Percentiles rank a stretch among this genome's conserved stretches.
Evolutionary conservation across 75 land plant species (phyloP).

Genomic region (Sequoia sempervirens): DNA sequence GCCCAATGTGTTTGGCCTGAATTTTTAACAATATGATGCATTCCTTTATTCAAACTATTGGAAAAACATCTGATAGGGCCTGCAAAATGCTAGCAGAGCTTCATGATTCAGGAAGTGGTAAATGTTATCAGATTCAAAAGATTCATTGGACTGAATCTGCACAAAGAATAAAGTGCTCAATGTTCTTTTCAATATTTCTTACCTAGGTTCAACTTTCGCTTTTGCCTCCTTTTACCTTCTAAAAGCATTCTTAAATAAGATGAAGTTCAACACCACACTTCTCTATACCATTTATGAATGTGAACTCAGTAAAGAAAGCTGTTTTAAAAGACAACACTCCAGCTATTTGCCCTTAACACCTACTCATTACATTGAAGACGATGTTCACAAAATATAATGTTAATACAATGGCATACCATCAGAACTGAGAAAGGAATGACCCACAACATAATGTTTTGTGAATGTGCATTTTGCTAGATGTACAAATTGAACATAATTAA

Average conservation of each 20-base stretch:
- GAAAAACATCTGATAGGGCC: neutral
- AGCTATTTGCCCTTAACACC: neutral
- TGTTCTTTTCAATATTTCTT: too few species aligned
- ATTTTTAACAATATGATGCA: neutral
- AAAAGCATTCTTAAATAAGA: neutral
- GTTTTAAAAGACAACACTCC: neutral
- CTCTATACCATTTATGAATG: neutral
- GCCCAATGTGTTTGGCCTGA: neutral
- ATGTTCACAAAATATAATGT: too few species aligned
- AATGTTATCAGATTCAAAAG: neutral
- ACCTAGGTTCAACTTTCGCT: too few species aligned
- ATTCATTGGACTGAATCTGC: neutral
- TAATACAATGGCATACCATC: neutral
- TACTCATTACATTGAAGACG: neutral
- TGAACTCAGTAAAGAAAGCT: neutral
- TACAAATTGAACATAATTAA: too few species aligned
- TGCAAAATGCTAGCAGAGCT: too few species aligned
- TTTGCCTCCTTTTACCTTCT: too few species aligned
- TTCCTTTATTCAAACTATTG: neutral
- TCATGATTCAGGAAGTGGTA: too few species aligned
- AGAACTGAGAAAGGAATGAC: neutral
- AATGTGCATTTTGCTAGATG: too few species aligned
- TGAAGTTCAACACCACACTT: too few species aligned
- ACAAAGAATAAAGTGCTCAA: too few species aligned
- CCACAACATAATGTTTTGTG: too few species aligned